Evolutionary conservation across 1,284 basidiomycete genomes (phyloP).

Genomic region (Pterulicium gracile): DNA sequence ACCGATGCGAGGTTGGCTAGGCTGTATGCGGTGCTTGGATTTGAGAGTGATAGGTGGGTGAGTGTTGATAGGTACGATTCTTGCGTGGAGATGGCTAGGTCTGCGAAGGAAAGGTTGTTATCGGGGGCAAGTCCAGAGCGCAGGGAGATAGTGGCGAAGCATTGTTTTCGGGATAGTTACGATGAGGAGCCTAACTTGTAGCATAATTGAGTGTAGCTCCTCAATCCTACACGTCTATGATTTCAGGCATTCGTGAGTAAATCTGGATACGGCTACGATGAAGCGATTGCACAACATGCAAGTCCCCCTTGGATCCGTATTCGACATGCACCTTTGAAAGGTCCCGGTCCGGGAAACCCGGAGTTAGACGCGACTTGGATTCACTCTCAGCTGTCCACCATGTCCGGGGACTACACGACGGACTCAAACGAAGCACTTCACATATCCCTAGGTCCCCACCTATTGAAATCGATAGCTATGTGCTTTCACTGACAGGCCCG

Average conservation of each 20-base stretch:
- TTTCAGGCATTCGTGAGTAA: no score
- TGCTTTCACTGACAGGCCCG: slow-evolving; percentile 1
- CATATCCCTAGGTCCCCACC: slow-evolving; percentile 54
- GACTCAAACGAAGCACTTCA: slow-evolving; percentile 72
- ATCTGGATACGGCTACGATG: no score
- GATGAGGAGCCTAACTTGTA: neutral
- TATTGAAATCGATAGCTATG: slow-evolving; percentile 5
- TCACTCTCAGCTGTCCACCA: slow-evolving; percentile 5
- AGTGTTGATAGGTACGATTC: neutral
- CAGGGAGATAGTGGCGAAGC: neutral
- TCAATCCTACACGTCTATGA: no score
- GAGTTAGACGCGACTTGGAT: neutral
- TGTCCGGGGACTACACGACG: slow-evolving; percentile 54
- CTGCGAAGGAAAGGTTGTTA: neutral
- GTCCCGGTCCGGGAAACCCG: no score
- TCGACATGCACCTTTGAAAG: no score
- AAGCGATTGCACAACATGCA: no score
- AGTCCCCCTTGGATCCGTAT: no score
- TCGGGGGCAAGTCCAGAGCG: neutral
- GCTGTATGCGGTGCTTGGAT: neutral
- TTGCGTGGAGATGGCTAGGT: neutral
- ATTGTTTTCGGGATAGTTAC: neutral
- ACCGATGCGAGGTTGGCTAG: neutral
- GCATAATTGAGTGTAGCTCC: no score
- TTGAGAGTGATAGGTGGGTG: neutral